Percentiles rank a stretch among this genome's conserved stretches.
Conservation (phyloP, 2,329 filamentous ascomycete species). For the Penicillium sp. region DNA sequence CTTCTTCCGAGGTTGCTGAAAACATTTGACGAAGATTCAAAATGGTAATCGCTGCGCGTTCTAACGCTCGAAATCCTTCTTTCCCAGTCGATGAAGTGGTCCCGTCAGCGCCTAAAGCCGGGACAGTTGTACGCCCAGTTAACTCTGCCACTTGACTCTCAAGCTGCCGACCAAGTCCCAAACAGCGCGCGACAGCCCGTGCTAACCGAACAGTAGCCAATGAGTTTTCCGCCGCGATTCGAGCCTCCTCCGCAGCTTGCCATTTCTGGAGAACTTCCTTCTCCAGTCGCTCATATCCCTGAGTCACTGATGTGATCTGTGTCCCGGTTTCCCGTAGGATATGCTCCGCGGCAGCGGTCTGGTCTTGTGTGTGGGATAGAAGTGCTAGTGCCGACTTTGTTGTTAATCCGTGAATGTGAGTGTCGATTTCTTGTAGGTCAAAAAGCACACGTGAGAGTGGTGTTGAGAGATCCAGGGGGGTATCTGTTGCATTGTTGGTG, state of each 20-base stretch:
- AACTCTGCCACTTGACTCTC: conserved; percentile 81
- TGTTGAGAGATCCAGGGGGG: conserved; percentile 87
- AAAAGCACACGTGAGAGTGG: conserved; percentile 92
- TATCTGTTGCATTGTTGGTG: conserved; percentile 90
- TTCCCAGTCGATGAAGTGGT: conserved; percentile 39
- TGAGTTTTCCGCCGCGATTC: conserved; percentile 71
- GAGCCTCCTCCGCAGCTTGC: conserved; percentile 80
- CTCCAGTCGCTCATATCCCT: conserved; percentile 82
- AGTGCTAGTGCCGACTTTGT: conserved; percentile 80
- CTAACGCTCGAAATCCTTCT: conserved; percentile 74
- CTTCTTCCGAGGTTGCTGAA: conserved; percentile 63
- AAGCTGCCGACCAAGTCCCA: conserved; percentile 80
- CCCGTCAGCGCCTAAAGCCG: conserved; percentile 33
- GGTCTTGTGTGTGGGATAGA: conserved; percentile 71
- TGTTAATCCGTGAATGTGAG: conserved; percentile 86
- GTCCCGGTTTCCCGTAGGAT: conserved; percentile 75
- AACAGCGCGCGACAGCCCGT: conserved; percentile 71
- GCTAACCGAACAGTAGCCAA: conserved; percentile 78
- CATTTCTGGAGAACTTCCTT: conserved; percentile 84
- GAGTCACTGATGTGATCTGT: conserved; percentile 76
- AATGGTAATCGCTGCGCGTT: conserved; percentile 79
- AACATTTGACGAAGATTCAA: conserved; percentile 73
- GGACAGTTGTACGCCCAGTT: conserved; percentile 41
- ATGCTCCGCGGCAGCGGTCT: conserved; percentile 68
- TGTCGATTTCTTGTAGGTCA: conserved; percentile 95